Percentiles rank a stretch among this genome's conserved stretches.
phyloP scores from a whole-genome alignment of 1,139 yeast species.

The Lizanozyma gosingica region DNA sequence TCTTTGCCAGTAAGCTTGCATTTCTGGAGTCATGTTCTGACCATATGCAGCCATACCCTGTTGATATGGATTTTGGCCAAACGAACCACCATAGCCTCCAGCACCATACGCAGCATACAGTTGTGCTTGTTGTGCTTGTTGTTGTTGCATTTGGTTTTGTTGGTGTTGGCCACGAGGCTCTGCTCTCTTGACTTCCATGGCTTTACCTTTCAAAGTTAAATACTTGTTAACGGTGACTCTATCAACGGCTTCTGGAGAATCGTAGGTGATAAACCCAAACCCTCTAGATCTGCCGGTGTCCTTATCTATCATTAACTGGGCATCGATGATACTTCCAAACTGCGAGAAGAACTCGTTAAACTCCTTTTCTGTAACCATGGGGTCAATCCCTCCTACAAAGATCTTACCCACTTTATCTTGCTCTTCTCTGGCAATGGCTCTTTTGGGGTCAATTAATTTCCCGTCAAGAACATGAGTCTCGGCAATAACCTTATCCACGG shows the following conservation, averaged over 20 bases:
- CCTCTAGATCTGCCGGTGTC: conserved; percentile 98
- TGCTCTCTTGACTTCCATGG: conserved; percentile 96
- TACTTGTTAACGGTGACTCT: conserved; percentile 78
- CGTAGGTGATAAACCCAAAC: conserved; percentile 95
- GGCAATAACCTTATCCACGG: conserved; percentile 83
- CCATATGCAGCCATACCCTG: conserved; percentile 16
- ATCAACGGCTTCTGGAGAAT: conserved; percentile 93
- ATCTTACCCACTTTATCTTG: conserved; percentile 97
- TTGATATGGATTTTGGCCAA: conserved; percentile 7
- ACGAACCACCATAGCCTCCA: conserved; percentile 8
- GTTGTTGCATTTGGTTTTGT: conserved; percentile 23
- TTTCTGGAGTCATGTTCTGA: conserved; percentile 58
- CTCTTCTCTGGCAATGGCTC: conserved; percentile 97
- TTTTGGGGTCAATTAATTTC: conserved; percentile 92
- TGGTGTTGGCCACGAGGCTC: conserved; percentile 71
- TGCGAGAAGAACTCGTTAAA: conserved; percentile 82
- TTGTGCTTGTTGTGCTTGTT: conserved; percentile 14
- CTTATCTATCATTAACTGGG: conserved; percentile 95
- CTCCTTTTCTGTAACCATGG: conserved; percentile 89
- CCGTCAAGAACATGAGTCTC: conserved; percentile 92
- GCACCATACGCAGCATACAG: conserved; percentile 7
- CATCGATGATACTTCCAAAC: conserved; percentile 91
- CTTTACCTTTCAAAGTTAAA: conserved; percentile 76
- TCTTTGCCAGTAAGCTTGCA: conserved; percentile 82
- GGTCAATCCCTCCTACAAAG: conserved; percentile 96